Base-by-base conservation (phyloP, 495 filamentous ascomycete species). In the Oidiodendron maius region DNA sequence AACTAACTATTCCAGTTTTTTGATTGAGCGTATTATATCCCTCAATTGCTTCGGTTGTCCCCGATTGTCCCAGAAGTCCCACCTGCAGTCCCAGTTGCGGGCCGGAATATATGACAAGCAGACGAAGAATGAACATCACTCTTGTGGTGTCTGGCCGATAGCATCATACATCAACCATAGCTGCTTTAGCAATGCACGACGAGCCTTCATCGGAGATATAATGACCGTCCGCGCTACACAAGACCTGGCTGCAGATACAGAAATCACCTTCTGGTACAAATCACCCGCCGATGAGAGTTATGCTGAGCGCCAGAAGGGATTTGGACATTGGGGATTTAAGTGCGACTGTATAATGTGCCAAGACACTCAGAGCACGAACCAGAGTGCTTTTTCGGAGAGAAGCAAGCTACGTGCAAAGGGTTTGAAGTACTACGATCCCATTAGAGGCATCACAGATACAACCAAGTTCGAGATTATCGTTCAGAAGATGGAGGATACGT, bases 171-270 rank as follows among this genome's bases (percentile, higher is more conserved):
- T 77, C 40, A 82, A 83, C 53, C 79, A 82, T 53, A 69, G 66
- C 17, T 82, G 78, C 54, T 3, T 67, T 39, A 55, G 57, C 22
- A 82, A 75, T 53, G 58, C 60, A 17, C 40, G 48, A 2, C 70
- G 74, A 22, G 58, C 67, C 23, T 82, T 81, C 61, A 76, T 82
- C 50, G 77, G 79, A 35, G 80, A 83, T 52, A 69, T 84, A 66
- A 68, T 72, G 60, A 65, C 82, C 40, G 52, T 79, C 30, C 74
- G 78, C 12, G 77, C 80, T 0, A 53, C 64, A 8, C 50, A 51
- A 13, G 63, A 77, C 56, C 57, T 84, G 4, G 54, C 59, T 4
- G 40, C 62, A 0, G 62, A 71, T 44, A 74, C 75, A 9, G 80
- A 83, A 50, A 36, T 84, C 17, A 71, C 65, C 3, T 52, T 50